Evolutionary conservation across 2,329 filamentous ascomycete genomes (phyloP), one percentile per base, ranked within the genome.

Genomic region (Trematosphaeria pertusa): DNA sequence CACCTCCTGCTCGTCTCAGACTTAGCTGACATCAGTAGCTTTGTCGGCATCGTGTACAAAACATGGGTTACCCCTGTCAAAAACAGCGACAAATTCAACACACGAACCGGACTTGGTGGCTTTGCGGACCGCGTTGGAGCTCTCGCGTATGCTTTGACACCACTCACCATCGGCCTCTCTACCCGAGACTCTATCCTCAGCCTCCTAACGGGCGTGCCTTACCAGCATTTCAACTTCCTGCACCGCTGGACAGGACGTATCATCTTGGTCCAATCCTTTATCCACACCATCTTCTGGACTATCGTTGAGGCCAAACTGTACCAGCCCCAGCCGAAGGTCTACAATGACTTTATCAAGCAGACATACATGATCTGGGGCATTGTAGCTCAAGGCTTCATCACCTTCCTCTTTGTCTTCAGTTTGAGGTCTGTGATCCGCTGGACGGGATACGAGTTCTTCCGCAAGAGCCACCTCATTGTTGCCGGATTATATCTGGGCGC

Each of bases 371-470:
- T 89, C 48, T 90, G 87, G 81, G 88, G 88, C 2, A 74, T 87
- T 37, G 81, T 88, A 1, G 87, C 87, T 5, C 82, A 88, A 71
- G 72, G 78, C 4, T 69, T 90, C 8, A 69, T 90, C 0, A 75
- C 82, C 0, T 71, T 87, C 14, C 70, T 90, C 2, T 81, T 84
- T 49, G 64, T 84, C 5, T 75, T 87, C 48, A 85, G 84, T 52
- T 77, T 78, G 0, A 73, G 76, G 10, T 76, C 75, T 58, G 84
- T 78, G 1, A 86, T 90, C 43, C 76, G 79, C 6, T 70, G 78
- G 42, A 89, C 86, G 0, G 87, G 88, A 1, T 89, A 91, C 67
- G 87, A 91, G 58, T 84, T 87, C 71, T 91, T 91, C 75, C 80
- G 86, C 50, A 89, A 89, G 63, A 74, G 80, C 0, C 87, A 91